phyloP scores from a whole-genome alignment of 2,329 filamentous ascomycete genomes.

The Xylariaceae sp. region DNA sequence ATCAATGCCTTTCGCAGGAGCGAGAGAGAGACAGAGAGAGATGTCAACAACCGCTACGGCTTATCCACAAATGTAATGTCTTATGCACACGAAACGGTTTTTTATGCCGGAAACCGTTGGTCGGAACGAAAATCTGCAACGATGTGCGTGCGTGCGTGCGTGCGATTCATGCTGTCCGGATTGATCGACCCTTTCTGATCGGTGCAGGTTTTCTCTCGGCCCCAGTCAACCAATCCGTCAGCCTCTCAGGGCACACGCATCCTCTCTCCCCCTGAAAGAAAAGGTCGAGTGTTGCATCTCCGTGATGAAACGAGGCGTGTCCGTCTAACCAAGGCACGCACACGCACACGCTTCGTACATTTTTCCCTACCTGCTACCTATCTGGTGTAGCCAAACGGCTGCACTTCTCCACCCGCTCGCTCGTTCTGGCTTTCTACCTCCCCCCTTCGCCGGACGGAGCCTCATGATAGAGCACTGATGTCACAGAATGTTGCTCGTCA shows the following conservation, averaged over 20 bases:
- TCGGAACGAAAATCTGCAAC: neutral
- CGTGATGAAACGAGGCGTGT: neutral
- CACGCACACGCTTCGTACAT: too few relatives aligned
- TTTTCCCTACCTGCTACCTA: neutral
- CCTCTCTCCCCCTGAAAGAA: neutral
- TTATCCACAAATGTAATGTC: neutral
- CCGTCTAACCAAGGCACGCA: neutral
- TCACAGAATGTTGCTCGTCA: neutral
- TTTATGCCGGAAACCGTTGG: neutral
- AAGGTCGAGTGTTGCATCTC: conserved; percentile 1
- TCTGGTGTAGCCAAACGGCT: neutral
- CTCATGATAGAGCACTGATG: neutral
- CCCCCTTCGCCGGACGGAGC: neutral
- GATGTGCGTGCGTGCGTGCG: neutral
- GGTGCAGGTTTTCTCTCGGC: conserved; percentile 1
- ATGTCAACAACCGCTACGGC: neutral
- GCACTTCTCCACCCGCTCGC: neutral
- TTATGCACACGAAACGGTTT: neutral
- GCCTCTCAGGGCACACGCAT: neutral
- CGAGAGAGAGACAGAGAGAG: neutral
- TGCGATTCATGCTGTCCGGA: neutral
- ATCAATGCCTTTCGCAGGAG: too few relatives aligned
- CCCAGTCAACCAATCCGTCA: neutral
- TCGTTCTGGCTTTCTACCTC: too few relatives aligned
- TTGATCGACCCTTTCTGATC: neutral